Evolutionary conservation across 129 eudicot genomes (phyloP), one percentile per base, ranked within the genome.

Genomic region (Mikania micrantha): DNA sequence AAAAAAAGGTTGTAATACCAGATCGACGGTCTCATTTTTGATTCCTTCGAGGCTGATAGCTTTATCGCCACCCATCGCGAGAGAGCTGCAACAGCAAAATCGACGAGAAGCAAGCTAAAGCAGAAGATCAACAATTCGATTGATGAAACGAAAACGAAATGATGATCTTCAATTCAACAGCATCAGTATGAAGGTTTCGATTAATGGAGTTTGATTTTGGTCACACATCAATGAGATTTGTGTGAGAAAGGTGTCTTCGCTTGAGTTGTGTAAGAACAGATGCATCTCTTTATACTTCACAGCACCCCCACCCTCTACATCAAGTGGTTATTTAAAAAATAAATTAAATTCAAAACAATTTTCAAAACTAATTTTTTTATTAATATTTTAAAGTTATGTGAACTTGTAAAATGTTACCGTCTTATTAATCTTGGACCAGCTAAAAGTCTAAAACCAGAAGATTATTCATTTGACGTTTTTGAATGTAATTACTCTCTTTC

Each of bases 11-110:
- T 10, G 28, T 24, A 13, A 65, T 80, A 86, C 93, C 88, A 86
- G 76, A 80, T 86, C 93, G 74, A 86, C 88, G 20, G 88, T 74
- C 73, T 86, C 93, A 61, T 86, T 83, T 59, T 83, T 86, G 13
- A 86, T 86, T 36, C 83, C 86, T 63, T 86, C 84, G 12, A 86
- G 84, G 40, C 84, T 83, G 61, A 77, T 72, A 69, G 71, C 81
- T 36, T 22, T 82, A 9, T 80, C 79, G 29, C 87, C 77, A 4
- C 79, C 84, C 84, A 79, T 83, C 13, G 40, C 28, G 19, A 10
- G 59, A 36, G 52, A 45, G 7, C 1, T 17, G 28, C 24, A 10
- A 28, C 44, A 21, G 71, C 3, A 6, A 21, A 3, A 12, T 7
- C 28, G 35, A 5, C 27, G 49, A 60, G 20, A 11, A 50, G n/a